phyloP scores from a whole-genome alignment of 2,329 filamentous ascomycete genomes.

The Beauveria caledonica region DNA sequence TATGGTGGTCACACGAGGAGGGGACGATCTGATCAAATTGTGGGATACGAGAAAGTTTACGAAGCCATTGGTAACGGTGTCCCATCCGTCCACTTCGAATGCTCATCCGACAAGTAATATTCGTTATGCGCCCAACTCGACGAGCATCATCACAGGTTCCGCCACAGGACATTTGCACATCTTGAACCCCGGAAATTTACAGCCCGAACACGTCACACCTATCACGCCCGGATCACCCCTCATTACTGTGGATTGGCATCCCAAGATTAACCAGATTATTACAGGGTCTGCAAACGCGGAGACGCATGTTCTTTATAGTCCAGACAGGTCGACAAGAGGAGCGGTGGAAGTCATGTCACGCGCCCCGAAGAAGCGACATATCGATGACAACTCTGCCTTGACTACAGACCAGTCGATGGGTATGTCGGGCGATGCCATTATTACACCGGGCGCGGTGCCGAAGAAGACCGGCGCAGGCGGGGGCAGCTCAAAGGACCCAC shows the following conservation, averaged over 20 bases:
- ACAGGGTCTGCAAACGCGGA: constrained; percentile 89
- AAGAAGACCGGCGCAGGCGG: constrained; percentile 64
- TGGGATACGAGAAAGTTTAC: constrained; percentile 98
- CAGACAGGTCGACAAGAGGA: constrained; percentile 69
- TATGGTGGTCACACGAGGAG: constrained; percentile 82
- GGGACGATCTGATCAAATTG: constrained; percentile 86
- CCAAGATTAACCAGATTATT: constrained; percentile 91
- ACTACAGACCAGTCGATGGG: constrained; percentile 78
- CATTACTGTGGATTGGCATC: constrained; percentile 83
- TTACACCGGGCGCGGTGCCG: constrained; percentile 57
- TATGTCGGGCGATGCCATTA: constrained; percentile 73
- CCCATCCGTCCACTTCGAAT: constrained; percentile 73
- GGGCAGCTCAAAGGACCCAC: constrained; percentile 68
- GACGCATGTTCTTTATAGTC: constrained; percentile 85
- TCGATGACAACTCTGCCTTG: constrained; percentile 83
- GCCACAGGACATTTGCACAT: constrained; percentile 81
- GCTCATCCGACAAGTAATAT: constrained; percentile 83
- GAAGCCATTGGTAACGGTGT: constrained; percentile 68
- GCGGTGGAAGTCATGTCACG: constrained; percentile 86
- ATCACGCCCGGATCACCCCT: constrained; percentile 80
- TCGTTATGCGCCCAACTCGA: constrained; percentile 75
- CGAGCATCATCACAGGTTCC: constrained; percentile 84
- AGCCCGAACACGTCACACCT: constrained; percentile 74
- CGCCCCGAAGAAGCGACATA: constrained; percentile 87
- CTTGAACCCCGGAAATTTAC: constrained; percentile 84